A percentile compares a stretch with the other conserved stretches of the same genome.
Conservation (phyloP, 768 basidiomycete genomes). For the Hygrocybe punicea region DNA sequence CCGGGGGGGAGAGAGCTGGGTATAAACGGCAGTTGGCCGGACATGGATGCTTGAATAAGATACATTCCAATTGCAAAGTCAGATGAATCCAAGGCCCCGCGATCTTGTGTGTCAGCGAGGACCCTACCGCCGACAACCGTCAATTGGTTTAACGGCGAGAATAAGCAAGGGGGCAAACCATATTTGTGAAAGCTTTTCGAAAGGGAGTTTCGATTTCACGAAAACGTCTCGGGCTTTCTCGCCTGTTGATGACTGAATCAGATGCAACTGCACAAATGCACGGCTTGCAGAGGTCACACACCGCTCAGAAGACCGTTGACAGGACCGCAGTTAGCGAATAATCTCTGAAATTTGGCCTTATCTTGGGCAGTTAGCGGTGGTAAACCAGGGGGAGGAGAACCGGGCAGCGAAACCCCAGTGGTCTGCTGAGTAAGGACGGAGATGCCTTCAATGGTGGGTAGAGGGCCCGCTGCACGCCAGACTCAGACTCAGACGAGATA, state of each 20-base stretch:
- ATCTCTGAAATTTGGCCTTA: slow-evolving; percentile 72
- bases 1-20: slow-evolving; percentile 76
- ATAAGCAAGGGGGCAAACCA: slow-evolving; percentile 54
- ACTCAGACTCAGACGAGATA: neutral
- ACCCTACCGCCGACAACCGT: slow-evolving; percentile 51
- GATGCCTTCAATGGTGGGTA: slow-evolving; percentile 75
- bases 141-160: neutral
- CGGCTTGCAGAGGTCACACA: slow-evolving; percentile 31
- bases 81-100: slow-evolving; percentile 81
- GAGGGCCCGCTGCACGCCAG: slow-evolving; percentile 65
- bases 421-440: slow-evolving; percentile 51
- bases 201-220: slow-evolving; percentile 82
- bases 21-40: slow-evolving; percentile 64
- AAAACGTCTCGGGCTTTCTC: slow-evolving; percentile 90
- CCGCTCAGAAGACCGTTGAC: slow-evolving; percentile 75
- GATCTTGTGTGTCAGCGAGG: slow-evolving; percentile 90
- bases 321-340: slow-evolving; percentile 74
- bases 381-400: slow-evolving; percentile 57
- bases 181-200: slow-evolving; percentile 87
- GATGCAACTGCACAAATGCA: neutral
- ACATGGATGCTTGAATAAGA: slow-evolving; percentile 91
- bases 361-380: slow-evolving; percentile 78
- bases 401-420: slow-evolving; percentile 58
- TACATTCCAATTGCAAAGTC: slow-evolving; percentile 98
- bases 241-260: slow-evolving; percentile 39